Base-by-base conservation (phyloP, 768 basidiomycete genomes). In the Steccherinum ochraceum region DNA sequence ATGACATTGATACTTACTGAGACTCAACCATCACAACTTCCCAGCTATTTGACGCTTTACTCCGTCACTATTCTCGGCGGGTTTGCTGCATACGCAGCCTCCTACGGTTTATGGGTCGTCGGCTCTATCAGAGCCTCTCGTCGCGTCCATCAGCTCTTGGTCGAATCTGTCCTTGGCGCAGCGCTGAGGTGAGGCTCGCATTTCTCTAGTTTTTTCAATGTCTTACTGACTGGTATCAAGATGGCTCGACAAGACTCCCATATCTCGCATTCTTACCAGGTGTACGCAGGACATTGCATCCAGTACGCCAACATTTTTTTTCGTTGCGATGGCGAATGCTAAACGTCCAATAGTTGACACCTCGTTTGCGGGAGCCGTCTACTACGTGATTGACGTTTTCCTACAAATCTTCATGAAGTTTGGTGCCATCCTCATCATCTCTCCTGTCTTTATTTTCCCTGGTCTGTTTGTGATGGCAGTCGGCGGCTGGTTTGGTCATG, bases 221-320 rank as follows among this genome's bases (percentile, higher is more conserved):
- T 24, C 24, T 40, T 48, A 40, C 30, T 21, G 20, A 30, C 19
- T 41, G 21, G 3, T 21, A n/a, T 42, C 12, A 27, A 64, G 70
- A 47, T 77, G 73, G 72, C 63, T 78, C 5, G 77, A 79, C 52
- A 69, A 64, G 1, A 75, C 74, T 2, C 77, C 77, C 0, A 68
- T 70, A 0, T 72, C 74, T 7, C 77, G 84, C 2, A 76, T 88
- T 44, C 76, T 84, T 27, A 67, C 80, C 24, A 71, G 83, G 48
- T 78, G 77, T 60, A 84, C 83, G 3, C 77, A 81, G 49, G 84
- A 85, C 59, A 81, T 84, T 27, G 65, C 61, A 19, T 56, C 64
- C 11, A 35, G 60, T 60, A 44, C 27, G 5, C 20, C 24, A 39
- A 19, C 7, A 18, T 27, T n/a, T 4, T 27, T 13, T 5, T 35